Evolutionary conservation across 2,329 filamentous ascomycete genomes (phyloP).

Genomic region (Xylariaceae sp.): DNA sequence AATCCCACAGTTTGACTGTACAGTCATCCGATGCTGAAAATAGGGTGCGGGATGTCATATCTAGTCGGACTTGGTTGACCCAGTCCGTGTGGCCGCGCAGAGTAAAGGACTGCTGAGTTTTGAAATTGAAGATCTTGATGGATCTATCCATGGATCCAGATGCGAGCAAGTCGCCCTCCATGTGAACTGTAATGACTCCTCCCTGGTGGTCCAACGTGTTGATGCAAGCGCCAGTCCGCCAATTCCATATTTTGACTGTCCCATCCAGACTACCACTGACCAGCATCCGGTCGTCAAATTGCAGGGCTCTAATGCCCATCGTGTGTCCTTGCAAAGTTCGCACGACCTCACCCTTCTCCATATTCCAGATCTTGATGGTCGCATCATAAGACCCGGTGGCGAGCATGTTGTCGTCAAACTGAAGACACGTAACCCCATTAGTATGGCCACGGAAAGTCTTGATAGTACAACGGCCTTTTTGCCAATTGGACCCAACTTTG

Average conservation of each 20-base stretch:
- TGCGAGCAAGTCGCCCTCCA: constrained; percentile 75
- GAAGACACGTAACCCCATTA: constrained; percentile 69
- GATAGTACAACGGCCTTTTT: constrained; percentile 81
- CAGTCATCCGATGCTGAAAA: constrained; percentile 93
- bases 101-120: constrained; percentile 71
- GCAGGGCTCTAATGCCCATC: constrained; percentile 76
- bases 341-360: constrained; percentile 78
- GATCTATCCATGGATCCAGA: constrained; percentile 86
- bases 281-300: constrained; percentile 88
- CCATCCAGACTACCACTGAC: constrained; percentile 86
- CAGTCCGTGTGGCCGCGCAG: constrained; percentile 85
- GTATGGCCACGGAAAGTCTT: constrained; percentile 80
- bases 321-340: constrained; percentile 81
- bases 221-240: constrained; percentile 82
- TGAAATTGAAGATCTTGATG: constrained; percentile 89
- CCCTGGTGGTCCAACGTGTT: constrained; percentile 73
- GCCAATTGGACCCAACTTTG: constrained; percentile 96
- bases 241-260: constrained; percentile 93
- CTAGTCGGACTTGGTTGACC: constrained; percentile 93
- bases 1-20: constrained; percentile 86
- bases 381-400: constrained; percentile 93
- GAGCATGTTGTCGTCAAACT: constrained; percentile 80
- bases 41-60: constrained; percentile 73
- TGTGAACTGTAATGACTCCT: constrained; percentile 83
- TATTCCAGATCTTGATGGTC: constrained; percentile 94